These are phyloP conservation scores for Aspergillus campestris DNA, from an alignment of 495 filamentous ascomycete genomes.

Conservation along the genomic window DNA sequence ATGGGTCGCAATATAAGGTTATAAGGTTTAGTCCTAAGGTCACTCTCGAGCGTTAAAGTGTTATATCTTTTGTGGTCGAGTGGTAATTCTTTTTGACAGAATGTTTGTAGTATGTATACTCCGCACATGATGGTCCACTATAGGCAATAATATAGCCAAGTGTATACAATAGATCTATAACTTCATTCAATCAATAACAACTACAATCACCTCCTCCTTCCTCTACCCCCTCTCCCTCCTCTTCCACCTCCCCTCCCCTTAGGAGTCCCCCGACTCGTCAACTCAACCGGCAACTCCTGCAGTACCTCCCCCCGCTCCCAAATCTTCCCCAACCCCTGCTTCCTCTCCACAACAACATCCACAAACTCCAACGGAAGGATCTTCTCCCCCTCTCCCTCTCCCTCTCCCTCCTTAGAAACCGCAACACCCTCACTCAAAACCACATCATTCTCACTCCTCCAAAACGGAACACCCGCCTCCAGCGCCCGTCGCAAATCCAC, in stretches of 20 bases:
- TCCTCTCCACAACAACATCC: conserved; percentile 49
- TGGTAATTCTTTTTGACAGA: too few species aligned
- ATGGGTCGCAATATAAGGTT: too few species aligned
- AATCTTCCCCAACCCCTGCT: conserved; percentile 48
- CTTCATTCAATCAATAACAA: too few species aligned
- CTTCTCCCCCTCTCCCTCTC: conserved; percentile 13
- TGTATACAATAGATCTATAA: too few species aligned
- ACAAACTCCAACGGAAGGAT: conserved; percentile 36
- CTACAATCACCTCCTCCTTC: too few species aligned
- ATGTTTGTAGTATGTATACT: too few species aligned
- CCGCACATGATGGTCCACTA: too few species aligned
- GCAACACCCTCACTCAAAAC: conserved; percentile 42
- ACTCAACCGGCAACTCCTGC: conserved; percentile 36
- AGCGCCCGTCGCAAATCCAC: conserved; percentile 63
- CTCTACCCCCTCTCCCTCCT: too few species aligned
- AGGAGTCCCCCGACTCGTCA: conserved; percentile 23
- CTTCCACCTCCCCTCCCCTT: conserved; percentile 22
- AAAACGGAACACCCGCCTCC: conserved; percentile 64
- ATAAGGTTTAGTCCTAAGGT: too few species aligned
- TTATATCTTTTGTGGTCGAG: too few species aligned
- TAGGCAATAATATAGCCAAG: too few species aligned
- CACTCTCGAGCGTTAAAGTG: too few species aligned
- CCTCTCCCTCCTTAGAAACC: conserved; percentile 7
- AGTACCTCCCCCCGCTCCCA: conserved; percentile 58
- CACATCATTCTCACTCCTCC: conserved; percentile 80